Evolutionary conservation across 192 early-diverging fungal genomes (phyloP), one percentile per base, ranked within the genome.

Genomic region (Lunasporangiospora selenospora): DNA sequence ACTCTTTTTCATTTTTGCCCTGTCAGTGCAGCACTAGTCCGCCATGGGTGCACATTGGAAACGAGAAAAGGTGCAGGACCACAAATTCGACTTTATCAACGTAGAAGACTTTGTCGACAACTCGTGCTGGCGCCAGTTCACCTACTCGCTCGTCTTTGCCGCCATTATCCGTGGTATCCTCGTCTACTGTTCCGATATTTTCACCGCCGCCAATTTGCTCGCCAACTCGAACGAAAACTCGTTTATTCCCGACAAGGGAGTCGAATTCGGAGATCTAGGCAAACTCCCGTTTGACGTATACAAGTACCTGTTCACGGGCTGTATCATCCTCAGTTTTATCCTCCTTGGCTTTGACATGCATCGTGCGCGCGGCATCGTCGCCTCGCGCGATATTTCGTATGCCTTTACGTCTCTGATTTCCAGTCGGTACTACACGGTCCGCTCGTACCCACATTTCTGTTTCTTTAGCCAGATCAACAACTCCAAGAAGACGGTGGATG

Each of bases 11-110:
- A 23, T 21, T 30, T 21, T 21, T 18, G n/a, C 19, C 43, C 11
- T 19, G 16, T 8, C 43, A 45, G 16, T 23, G 9, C 19, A 9
- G 21, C 47, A 30, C 30, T 52, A 3, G 18, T 12, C 32, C 3
- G 16, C 12, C 75, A 80, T 76, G 59, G 65, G 79, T 26, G 81
- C 87, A n/a, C 84, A 87, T 32, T 92, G 93, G 92, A 90, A 92
- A 78, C 79, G 90, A 49, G 89, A 91, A 65, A 77, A 85, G 48
- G 85, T 92, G 21, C 58, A 80, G 60, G 93, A 93, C 81, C 91
- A 95, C 81, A 93, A 92, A 73, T 95, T 95, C 66, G 92, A 93
- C 79, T 92, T 87, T 76, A 81, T 95, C 47, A 89, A 95, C 55
- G 80, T 92, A 33, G 85, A 92, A 11, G 89, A 92, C 55, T 93